Base-by-base conservation (phyloP, 2,329 filamentous ascomycete genomes). In the Colletotrichum sp. region DNA sequence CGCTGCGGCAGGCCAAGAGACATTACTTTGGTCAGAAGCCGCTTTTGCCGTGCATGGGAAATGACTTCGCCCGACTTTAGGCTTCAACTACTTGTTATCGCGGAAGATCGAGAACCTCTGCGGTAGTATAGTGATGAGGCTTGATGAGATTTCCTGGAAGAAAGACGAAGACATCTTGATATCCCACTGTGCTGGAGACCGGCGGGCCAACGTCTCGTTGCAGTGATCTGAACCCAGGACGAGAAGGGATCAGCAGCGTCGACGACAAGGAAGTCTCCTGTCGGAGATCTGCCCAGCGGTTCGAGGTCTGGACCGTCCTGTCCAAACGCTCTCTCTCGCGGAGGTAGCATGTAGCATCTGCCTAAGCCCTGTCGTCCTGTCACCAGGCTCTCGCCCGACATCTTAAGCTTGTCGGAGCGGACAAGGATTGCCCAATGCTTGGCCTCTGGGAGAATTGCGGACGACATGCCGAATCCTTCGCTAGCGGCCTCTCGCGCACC, bases 31-130 rank as follows among this genome's bases (percentile, higher is more conserved):
- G 26, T 18, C 13, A 16, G 8, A 34, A 26, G 70, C 70, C 64
- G 70, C 70, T 13, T 6, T 13, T 69, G 64, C 70, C 65, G 18
- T 55, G 22, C 48, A 30, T 60, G 70, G 64, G 74, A 76, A 74
- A 74, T 76, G 52, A 63, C 70, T 72, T 74, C 63, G 62, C 55
- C 63, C 55, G 57, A 22, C 22, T 15, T 13, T n/a, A 57, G 69
- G 24, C 13, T 13, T 15, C 16, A 10, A 16, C 44, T 22, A 36
- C 18, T n/a, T 32, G 55, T 36, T 44, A 55, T 13, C 30, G 28
- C n/a, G 8, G 55, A 9, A 34, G 63, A 55, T 24, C 1, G 7
- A 13, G n/a, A 57, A 15, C 3, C 8, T 22, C 4, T 3, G 12
- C 59, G 59, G 30, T 18, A 32, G 3, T n/a, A 39, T 26, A 26